Conservation (phyloP, 2,329 filamentous ascomycete species). For the Beauveria sp. region DNA sequence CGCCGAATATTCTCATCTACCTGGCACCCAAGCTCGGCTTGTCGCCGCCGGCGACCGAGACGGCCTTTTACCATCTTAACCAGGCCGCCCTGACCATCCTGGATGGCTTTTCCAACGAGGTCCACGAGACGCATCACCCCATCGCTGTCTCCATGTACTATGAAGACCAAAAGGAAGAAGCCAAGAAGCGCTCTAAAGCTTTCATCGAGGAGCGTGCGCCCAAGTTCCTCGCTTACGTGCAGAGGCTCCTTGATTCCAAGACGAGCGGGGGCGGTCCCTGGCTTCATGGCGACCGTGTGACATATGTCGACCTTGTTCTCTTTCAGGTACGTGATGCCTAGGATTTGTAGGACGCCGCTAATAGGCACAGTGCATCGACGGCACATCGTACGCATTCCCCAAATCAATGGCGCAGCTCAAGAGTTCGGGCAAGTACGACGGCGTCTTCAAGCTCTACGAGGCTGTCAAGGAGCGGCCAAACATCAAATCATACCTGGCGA, state of each 20-base stretch:
- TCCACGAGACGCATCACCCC: constrained; percentile 72
- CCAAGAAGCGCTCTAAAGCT: constrained; percentile 46
- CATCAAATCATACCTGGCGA: constrained; percentile 62
- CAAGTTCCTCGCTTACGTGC: constrained; percentile 65
- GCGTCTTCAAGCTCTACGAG: constrained; percentile 57
- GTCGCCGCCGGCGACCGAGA: constrained; percentile 32
- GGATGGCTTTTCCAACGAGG: constrained; percentile 62
- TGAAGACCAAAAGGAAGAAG: constrained; percentile 67
- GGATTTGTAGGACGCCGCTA: neutral
- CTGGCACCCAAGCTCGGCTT: constrained; percentile 55
- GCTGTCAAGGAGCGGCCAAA: constrained; percentile 54
- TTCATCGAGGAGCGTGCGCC: constrained; percentile 58
- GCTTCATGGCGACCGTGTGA: constrained; percentile 57
- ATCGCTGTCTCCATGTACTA: constrained; percentile 54
- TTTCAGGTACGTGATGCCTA: constrained; percentile 50
- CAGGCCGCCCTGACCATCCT: constrained; percentile 60
- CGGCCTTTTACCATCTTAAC: constrained; percentile 51
- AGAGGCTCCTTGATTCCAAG: constrained; percentile 53
- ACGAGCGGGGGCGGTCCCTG: constrained; percentile 52
- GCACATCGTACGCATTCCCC: constrained; percentile 60
- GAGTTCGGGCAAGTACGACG: constrained; percentile 46
- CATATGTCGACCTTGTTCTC: constrained; percentile 65
- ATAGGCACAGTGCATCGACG: constrained; percentile 41
- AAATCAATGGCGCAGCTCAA: constrained; percentile 52
- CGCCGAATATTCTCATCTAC: constrained; percentile 66